Evolutionary conservation across 2,329 filamentous ascomycete species (phyloP).

Genomic region (Furcasterigmium furcatum): DNA sequence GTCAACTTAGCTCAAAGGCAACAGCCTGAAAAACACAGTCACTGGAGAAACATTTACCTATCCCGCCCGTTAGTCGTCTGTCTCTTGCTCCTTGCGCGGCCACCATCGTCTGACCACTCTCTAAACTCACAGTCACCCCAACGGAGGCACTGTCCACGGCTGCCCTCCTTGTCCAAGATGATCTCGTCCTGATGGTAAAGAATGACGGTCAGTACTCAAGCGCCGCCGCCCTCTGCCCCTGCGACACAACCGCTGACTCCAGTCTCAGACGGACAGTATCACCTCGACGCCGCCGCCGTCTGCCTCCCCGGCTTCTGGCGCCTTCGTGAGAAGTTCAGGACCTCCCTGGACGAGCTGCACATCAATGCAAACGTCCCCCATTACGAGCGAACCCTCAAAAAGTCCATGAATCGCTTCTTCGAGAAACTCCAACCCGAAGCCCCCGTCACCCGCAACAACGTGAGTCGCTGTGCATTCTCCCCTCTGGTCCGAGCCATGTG

Average conservation of each 20-base stretch:
- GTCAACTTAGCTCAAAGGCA: no score
- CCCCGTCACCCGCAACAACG: neutral
- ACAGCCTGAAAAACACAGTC: no score
- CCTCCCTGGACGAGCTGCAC: neutral
- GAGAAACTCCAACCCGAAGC: neutral
- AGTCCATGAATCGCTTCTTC: neutral
- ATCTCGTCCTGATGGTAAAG: neutral
- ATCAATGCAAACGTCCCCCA: neutral
- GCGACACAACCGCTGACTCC: neutral
- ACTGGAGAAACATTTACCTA: no score
- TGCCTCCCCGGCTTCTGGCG: neutral
- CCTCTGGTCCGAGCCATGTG: neutral
- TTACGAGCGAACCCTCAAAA: neutral
- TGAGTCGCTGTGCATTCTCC: neutral
- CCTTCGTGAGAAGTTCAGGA: neutral
- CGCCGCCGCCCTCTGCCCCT: neutral
- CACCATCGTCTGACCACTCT: no score
- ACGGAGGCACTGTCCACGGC: neutral
- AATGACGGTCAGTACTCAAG: neutral
- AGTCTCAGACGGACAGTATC: neutral
- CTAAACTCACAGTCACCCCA: no score
- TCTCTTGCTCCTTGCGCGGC: no score
- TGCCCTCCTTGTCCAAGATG: neutral
- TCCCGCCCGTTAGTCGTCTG: no score
- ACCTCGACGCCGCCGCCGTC: neutral